Percentiles rank a stretch among this genome's conserved stretches.
These are phyloP conservation scores for Anthracocystis setariae DNA, from an alignment of 1,284 basidiomycete genomes.

Conservation along the genomic window DNA sequence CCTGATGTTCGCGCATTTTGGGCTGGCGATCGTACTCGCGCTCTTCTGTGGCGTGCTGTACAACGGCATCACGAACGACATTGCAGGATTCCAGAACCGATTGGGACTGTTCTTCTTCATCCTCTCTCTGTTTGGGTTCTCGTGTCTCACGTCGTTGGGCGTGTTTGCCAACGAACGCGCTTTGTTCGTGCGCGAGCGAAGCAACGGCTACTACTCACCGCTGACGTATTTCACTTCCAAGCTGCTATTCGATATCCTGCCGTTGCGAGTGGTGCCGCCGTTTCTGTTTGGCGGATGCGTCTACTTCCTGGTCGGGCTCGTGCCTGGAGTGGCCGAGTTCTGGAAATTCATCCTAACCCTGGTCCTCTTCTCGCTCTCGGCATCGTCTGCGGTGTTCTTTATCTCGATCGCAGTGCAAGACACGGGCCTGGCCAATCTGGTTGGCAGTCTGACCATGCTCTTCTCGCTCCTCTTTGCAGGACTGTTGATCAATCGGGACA, in stretches of 20 bases:
- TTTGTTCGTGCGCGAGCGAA: slow-evolving; percentile 93
- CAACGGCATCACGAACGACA: slow-evolving; percentile 76
- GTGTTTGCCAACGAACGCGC: slow-evolving; percentile 93
- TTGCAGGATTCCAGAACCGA: slow-evolving; percentile 70
- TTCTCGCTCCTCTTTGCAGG: slow-evolving; percentile 94
- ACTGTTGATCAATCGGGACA: slow-evolving; percentile 90
- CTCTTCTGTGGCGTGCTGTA: slow-evolving; percentile 84
- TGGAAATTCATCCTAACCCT: slow-evolving; percentile 91
- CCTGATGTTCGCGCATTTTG: slow-evolving; percentile 87
- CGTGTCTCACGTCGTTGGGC: slow-evolving; percentile 88
- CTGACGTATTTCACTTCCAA: slow-evolving; percentile 95
- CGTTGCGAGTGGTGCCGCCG: slow-evolving; percentile 90
- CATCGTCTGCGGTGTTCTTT: slow-evolving; percentile 87
- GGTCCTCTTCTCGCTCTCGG: slow-evolving; percentile 93
- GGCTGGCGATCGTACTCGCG: slow-evolving; percentile 85
- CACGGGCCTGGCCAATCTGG: slow-evolving; percentile 85
- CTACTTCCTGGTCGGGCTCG: slow-evolving; percentile 90
- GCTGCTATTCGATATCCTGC: slow-evolving; percentile 94
- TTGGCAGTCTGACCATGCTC: slow-evolving; percentile 94
- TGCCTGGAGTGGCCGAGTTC: slow-evolving; percentile 85
- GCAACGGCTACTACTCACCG: slow-evolving; percentile 95
- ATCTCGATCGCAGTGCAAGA: slow-evolving; percentile 87
- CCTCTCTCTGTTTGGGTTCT: slow-evolving; percentile 92
- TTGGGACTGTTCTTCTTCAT: slow-evolving; percentile 95
- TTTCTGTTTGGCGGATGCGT: slow-evolving; percentile 93